Conservation (phyloP, 1,284 basidiomycete species). For the Clitocybe nebularis region DNA sequence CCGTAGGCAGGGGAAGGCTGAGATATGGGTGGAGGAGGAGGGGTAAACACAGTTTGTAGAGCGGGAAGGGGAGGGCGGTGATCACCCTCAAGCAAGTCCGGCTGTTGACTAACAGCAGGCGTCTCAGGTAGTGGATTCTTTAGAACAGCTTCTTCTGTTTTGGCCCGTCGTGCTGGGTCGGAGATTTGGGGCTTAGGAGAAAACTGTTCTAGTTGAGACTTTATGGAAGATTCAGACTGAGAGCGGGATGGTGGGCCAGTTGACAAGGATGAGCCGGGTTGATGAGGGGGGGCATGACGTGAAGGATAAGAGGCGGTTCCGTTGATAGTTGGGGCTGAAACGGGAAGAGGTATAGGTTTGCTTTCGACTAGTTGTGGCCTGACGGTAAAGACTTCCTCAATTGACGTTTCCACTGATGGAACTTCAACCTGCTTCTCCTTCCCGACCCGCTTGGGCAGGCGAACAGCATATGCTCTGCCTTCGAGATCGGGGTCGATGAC, state of each 20-base stretch:
- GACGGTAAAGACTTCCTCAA: conserved; percentile 57
- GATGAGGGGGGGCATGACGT: conserved; percentile 13
- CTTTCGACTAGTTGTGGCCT: conserved; percentile 37
- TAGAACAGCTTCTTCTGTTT: conserved; percentile 38
- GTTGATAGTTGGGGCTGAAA: conserved; percentile 16
- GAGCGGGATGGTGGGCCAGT: conserved; percentile 17
- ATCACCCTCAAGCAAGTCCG: conserved; percentile 11
- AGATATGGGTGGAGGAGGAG: conserved; percentile 32
- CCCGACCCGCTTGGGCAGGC: conserved; percentile 41
- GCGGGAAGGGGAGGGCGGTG: conserved; percentile 47
- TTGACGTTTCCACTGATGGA: conserved; percentile 28
- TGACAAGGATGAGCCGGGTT: conserved; percentile 10
- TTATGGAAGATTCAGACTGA: conserved; percentile 24
- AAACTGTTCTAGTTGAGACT: conserved; percentile 39
- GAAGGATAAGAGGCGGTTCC: conserved; percentile 16
- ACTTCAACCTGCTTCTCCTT: conserved; percentile 29
- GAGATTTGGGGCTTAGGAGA: conserved; percentile 29
- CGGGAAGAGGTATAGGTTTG: conserved; percentile 29
- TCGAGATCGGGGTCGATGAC: conserved; percentile 31
- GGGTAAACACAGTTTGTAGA: conserved; percentile 57
- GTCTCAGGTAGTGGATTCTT: conserved; percentile 32
- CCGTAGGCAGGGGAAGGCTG: conserved; percentile 57
- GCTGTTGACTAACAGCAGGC: conserved; percentile 15
- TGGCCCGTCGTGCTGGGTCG: conserved; percentile 35
- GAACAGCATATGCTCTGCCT: conserved; percentile 49